Evolutionary conservation across 2,329 filamentous ascomycete species (phyloP).

Genomic region (Periconia sp.): DNA sequence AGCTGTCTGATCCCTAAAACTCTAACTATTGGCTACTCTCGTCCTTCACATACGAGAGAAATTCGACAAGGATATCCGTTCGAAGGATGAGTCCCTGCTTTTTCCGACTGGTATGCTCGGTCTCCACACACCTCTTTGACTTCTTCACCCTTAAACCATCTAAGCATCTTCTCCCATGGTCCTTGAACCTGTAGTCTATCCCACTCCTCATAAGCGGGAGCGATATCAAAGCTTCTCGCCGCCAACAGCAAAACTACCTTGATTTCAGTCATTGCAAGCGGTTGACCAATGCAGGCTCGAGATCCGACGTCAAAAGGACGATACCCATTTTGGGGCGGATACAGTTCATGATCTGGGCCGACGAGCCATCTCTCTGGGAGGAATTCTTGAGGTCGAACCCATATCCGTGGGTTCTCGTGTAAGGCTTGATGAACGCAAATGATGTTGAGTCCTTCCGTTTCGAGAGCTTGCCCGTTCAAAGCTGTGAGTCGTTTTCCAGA

Average conservation of each 20-base stretch:
- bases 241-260: slow-evolving; percentile 3
- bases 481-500: too few relatives aligned
- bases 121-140: neutral
- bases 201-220: slow-evolving; percentile 2
- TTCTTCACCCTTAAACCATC: neutral
- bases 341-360: slow-evolving; percentile 10
- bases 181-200: neutral
- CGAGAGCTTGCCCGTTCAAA: too few relatives aligned
- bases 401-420: too few relatives aligned
- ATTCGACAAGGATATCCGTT: slow-evolving; percentile 5
- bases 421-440: too few relatives aligned
- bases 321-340: slow-evolving; percentile 23
- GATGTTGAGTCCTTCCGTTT: too few relatives aligned
- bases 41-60: too few relatives aligned
- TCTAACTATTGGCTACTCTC: too few relatives aligned
- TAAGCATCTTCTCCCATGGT: neutral
- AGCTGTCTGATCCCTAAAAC: too few relatives aligned
- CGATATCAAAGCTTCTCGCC: neutral
- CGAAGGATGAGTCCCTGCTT: neutral
- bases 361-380: slow-evolving; percentile 28
- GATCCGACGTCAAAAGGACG: slow-evolving; percentile 45
- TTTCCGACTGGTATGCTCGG: slow-evolving; percentile 1
- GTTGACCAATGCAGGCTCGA: slow-evolving; percentile 24
- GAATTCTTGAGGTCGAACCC: too few relatives aligned
- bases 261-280: slow-evolving; percentile 18